Evolutionary conservation across 106 monocot species (phyloP).

Genomic region (Iris macrosiphon): DNA sequence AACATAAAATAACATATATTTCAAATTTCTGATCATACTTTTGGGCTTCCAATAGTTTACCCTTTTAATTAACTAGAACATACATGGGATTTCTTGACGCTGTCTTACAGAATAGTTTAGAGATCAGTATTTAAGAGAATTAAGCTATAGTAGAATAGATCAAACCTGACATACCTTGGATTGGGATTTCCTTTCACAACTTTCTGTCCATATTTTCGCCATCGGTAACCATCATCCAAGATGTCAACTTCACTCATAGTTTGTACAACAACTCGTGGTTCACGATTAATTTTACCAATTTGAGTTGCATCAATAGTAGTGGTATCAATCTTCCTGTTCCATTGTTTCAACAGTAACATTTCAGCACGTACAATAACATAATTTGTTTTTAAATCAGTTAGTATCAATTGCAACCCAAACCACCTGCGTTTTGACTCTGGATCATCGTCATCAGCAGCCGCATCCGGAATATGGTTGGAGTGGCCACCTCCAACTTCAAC

Average conservation of each 20-base stretch:
- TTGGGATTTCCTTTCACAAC: constrained; percentile 99
- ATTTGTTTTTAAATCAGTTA: constrained; percentile 2
- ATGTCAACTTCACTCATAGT: constrained; percentile 98
- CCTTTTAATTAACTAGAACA: too few relatives aligned
- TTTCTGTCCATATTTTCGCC: constrained; percentile 99
- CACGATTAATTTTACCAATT: constrained; percentile 58
- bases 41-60: too few relatives aligned
- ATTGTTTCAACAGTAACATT: background rate
- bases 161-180: constrained; percentile 79
- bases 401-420: too few relatives aligned
- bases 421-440: constrained; percentile 91
- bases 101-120: too few relatives aligned
- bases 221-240: constrained; percentile 97
- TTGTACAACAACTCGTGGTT: constrained; percentile 98
- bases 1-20: too few relatives aligned
- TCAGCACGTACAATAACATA: background rate
- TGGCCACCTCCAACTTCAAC: constrained; percentile 36
- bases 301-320: constrained; percentile 37
- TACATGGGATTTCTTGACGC: too few relatives aligned
- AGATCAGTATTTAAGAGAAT: too few relatives aligned
- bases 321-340: constrained; percentile 63
- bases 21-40: too few relatives aligned
- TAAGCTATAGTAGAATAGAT: too few relatives aligned
- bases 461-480: constrained; percentile 34
- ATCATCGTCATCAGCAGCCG: constrained; percentile 60